phyloP scores from a whole-genome alignment of 2,329 filamentous ascomycete species.

The Akanthomyces lecanii region DNA sequence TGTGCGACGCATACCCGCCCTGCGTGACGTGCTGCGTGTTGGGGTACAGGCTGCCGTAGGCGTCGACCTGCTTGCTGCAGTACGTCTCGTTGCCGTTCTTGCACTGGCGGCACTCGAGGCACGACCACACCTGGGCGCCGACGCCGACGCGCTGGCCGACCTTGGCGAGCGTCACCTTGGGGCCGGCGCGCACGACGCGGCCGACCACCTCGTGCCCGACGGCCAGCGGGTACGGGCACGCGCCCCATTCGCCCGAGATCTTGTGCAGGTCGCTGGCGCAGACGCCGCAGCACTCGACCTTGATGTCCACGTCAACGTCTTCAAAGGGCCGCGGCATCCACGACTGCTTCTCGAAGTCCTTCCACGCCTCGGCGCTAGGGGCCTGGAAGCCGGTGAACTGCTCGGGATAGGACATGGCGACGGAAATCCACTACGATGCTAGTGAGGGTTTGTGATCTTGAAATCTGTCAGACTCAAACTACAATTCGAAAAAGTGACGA shows the following conservation, averaged over 20 bases:
- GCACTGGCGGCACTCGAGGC: slow-evolving; percentile 61
- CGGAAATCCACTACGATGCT: not conserved
- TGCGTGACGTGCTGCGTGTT: slow-evolving; percentile 57
- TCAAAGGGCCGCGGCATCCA: slow-evolving; percentile 83
- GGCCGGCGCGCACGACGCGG: slow-evolving; percentile 61
- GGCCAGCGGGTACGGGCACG: slow-evolving; percentile 57
- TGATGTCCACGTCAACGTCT: slow-evolving; percentile 82
- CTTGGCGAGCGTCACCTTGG: slow-evolving; percentile 52
- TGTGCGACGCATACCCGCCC: slow-evolving; percentile 56
- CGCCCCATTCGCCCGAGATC: slow-evolving; percentile 64
- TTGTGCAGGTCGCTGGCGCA: slow-evolving; percentile 71
- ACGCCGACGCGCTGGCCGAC: slow-evolving; percentile 63
- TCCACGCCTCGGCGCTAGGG: slow-evolving; percentile 48
- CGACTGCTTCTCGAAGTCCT: slow-evolving; percentile 65
- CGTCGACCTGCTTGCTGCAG: slow-evolving; percentile 57
- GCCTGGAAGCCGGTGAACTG: slow-evolving; percentile 60
- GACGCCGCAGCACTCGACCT: slow-evolving; percentile 76
- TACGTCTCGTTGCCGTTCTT: slow-evolving; percentile 65
- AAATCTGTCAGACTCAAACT: not conserved
- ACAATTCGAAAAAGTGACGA: not conserved
- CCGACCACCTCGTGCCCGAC: slow-evolving; percentile 73
- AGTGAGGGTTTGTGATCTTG: not conserved
- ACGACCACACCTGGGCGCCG: slow-evolving; percentile 63
- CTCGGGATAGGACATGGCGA: slow-evolving; percentile 44
- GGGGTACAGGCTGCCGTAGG: slow-evolving; percentile 54